phyloP scores from a whole-genome alignment of 2,329 filamentous ascomycete species.

The Phyllosticta citribraziliensis region DNA sequence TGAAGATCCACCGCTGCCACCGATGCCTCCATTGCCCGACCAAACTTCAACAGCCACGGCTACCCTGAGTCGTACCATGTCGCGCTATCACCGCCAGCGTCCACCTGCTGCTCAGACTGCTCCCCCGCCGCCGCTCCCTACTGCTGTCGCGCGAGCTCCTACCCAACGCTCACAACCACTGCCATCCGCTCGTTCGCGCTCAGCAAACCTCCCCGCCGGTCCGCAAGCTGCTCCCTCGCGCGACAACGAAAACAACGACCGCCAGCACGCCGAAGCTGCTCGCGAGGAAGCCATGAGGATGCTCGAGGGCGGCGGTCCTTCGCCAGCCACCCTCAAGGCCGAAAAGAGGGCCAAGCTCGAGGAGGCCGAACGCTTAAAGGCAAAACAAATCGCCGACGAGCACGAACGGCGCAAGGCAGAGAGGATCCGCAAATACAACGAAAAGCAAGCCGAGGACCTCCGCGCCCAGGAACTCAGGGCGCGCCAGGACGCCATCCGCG shows the following conservation, averaged over 20 bases:
- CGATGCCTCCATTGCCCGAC: conserved; percentile 1
- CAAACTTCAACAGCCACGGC: conserved; percentile 9
- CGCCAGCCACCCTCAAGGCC: conserved; percentile 20
- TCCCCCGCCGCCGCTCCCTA: conserved; percentile 12
- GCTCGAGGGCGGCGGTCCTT: conserved; percentile 21
- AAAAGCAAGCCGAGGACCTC: conserved; percentile 18
- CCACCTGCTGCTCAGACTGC: conserved; percentile 19
- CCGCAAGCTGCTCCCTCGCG: neutral
- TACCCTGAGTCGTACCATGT: conserved; percentile 28
- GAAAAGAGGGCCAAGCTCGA: conserved; percentile 22
- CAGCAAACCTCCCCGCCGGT: conserved; percentile 1
- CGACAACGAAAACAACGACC: neutral
- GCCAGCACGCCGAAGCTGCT: conserved; percentile 6
- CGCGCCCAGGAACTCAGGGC: conserved; percentile 16
- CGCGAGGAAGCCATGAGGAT: conserved; percentile 24
- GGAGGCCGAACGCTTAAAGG: conserved; percentile 22
- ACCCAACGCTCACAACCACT: neutral
- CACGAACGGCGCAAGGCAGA: conserved; percentile 19
- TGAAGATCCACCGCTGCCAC: conserved; percentile 18
- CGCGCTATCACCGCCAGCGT: conserved; percentile 29
- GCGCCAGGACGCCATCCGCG: conserved; percentile 23
- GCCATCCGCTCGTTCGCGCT: conserved; percentile 2
- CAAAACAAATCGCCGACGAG: conserved; percentile 22
- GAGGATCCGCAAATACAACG: conserved; percentile 15
- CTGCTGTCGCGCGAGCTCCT: neutral